Evolutionary conservation across 352 stramenopile species (phyloP).

Genomic region (Proteromonas lacertae): DNA sequence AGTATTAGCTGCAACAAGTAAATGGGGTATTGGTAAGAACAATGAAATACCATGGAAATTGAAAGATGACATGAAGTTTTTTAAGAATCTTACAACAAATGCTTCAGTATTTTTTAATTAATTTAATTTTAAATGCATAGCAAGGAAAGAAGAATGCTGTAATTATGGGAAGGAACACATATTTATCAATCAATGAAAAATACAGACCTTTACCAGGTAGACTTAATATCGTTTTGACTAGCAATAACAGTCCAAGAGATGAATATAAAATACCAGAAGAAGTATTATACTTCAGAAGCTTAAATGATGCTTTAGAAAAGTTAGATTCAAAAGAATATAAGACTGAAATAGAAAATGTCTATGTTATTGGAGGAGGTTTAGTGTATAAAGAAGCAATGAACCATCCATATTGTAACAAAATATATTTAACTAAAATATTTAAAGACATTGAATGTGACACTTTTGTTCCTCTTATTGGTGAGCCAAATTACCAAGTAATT

Average conservation of each 20-base stretch:
- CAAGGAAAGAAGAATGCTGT: constrained; percentile 53
- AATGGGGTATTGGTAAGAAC: constrained; percentile 10
- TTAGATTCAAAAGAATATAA: constrained; percentile 21
- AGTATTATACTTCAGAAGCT: constrained; percentile 38
- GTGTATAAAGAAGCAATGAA: constrained; percentile 68
- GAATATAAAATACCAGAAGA: constrained; percentile 17
- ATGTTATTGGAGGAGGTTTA: constrained; percentile 73
- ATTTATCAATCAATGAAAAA: constrained; percentile 77
- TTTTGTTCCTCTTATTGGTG: constrained; percentile 30
- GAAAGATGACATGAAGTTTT: constrained; percentile 71
- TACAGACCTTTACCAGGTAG: constrained; percentile 67
- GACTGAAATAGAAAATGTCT: constrained; percentile 39
- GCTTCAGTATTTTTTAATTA: background rate
- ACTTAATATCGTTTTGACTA: constrained; percentile 75
- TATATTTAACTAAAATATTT: constrained; percentile 58
- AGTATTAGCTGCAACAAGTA: too few species aligned
- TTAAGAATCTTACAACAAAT: constrained; percentile 53
- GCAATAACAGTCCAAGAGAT: constrained; percentile 15
- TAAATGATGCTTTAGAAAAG: constrained; percentile 49
- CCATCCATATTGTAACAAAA: constrained; percentile 28
- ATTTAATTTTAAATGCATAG: constrained; percentile 1
- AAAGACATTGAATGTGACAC: constrained; percentile 51
- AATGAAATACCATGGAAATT: constrained; percentile 61
- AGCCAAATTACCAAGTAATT: constrained; percentile 1
- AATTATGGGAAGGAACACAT: constrained; percentile 98